Conservation (phyloP, 139 green algal species). For the Chlorella vulgaris region DNA sequence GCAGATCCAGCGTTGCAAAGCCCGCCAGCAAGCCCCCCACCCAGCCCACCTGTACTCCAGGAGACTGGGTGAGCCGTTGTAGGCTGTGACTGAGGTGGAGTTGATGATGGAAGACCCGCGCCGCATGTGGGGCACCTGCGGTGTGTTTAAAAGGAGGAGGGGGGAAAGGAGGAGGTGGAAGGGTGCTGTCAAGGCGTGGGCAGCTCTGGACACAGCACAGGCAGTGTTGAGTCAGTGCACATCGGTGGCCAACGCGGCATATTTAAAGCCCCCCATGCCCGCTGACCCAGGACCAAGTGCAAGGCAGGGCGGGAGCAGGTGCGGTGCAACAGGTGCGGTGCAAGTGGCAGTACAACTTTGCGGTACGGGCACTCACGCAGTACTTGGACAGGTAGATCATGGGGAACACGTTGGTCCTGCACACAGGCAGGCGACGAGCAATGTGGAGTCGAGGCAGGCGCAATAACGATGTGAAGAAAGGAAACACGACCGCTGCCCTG, state of each 20-base stretch:
- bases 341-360: neutral
- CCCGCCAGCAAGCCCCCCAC: neutral
- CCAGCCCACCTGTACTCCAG: slow-evolving; percentile 40
- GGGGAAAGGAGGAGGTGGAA: neutral
- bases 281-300: too few relatives aligned
- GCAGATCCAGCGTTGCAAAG: neutral
- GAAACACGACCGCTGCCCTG: too few relatives aligned
- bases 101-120: slow-evolving; percentile 73
- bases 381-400: slow-evolving; percentile 74
- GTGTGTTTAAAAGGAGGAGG: neutral
- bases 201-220: too few relatives aligned
- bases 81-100: slow-evolving; percentile 70
- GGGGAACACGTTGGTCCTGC: slow-evolving; percentile 71
- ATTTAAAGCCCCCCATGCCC: too few relatives aligned
- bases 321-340: neutral
- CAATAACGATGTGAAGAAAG: neutral
- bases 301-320: neutral
- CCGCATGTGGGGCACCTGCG: slow-evolving; percentile 59
- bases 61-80: slow-evolving; percentile 34
- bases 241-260: too few relatives aligned
- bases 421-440: slow-evolving; percentile 8
- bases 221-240: too few relatives aligned
- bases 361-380: neutral
- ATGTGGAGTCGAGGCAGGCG: neutral
- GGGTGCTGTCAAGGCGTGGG: neutral